Evolutionary conservation across 371 early-diverging fungal genomes (phyloP), one percentile per base, ranked within the genome.

Genomic region (Mucor racemosus): DNA sequence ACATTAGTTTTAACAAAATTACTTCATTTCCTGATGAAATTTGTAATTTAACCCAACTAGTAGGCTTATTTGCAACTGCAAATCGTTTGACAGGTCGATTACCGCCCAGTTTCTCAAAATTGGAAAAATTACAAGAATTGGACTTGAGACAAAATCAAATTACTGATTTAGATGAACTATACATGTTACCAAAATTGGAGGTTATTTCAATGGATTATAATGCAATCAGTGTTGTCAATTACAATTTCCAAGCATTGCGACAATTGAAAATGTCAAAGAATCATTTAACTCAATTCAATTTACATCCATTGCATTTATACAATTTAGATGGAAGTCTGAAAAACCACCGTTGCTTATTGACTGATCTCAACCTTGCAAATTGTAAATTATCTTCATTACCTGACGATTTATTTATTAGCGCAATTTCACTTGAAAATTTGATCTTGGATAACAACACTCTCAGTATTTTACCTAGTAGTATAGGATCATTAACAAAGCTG

Each of bases 1-100:
- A 97, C 73, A 72, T 95, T 56, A 92, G 91, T 41, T 93, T 93
- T 66, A 95, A 95, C 77, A 87, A 91, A 38, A 92, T 97, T 31
- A 67, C 86, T 5, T 77, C 65, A 7, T 79, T 96, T 19, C 94
- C 96, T 2, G 86, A 90, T 11, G 85, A 85, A 34, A 92, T 96
- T 35, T 84, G 92, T 15, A 80, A 90, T 3, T 77, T 96, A 11
- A 68, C 64, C 5, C 78, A 86, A n/a, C 74, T 97, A 14, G 71
- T 74, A 17, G 75, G 79, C n/a, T 74, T 97, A 10, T 79, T 85
- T 56, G 79, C 94, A 3, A 89, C 88, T 63, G 93, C 91, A 15
- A 96, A 95, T 69, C 76, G 85, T 58, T 72, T 94, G 38, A 76
- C 81, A 11, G 94, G 94, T 1, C 77, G 79, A 48, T 78, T 95